Evolutionary conservation across 208 protist species (phyloP), one percentile per base, ranked within the genome.

Genomic region (Naegleria gruberi): DNA sequence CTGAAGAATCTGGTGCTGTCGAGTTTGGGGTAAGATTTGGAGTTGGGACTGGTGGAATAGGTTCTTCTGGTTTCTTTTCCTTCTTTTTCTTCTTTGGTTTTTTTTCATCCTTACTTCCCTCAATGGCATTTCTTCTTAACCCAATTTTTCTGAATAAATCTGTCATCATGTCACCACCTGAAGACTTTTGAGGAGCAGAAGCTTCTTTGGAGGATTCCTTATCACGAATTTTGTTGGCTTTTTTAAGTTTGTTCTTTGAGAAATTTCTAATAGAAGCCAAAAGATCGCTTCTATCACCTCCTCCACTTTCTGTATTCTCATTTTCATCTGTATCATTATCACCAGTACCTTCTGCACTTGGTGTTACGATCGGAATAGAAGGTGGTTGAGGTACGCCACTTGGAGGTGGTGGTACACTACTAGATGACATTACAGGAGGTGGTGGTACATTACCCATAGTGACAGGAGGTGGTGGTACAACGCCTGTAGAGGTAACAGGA

Each of bases 71-170:
- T 41, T 82, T 82, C 74, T 82, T 42, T 15, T 82, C 74, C 34
- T 82, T 82, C 17, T 42, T 82, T 15, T 82, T 82, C 74, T 82
- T 82, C 30, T 82, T 82, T 43, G 19, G 17, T 15, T 82, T 42
- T 10, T 82, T 42, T 1, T 82, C 74, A 82, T 34, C 82, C 15
- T 86, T 46, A 30, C 82, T 34, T 87, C 82, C 82, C 17, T 87
- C 43, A 51, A 87, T 87, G 17, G 82, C 82, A 3, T 55, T 87
- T 51, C 82, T 87, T 87, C 82, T 87, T 5, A 55, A 5, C 7
- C 12, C 4, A 37, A 87, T 87, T 40, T 87, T 87, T 87, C 44
- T 45, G 82, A 87, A 87, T 23, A 87, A 51, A 51, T 47, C 82
- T 4, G 26, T 37, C 82, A 87, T 46, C 12, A 87, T 57, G 17